Base-by-base conservation (phyloP, 495 filamentous ascomycete genomes). In the Massariosphaeria phaeospora region DNA sequence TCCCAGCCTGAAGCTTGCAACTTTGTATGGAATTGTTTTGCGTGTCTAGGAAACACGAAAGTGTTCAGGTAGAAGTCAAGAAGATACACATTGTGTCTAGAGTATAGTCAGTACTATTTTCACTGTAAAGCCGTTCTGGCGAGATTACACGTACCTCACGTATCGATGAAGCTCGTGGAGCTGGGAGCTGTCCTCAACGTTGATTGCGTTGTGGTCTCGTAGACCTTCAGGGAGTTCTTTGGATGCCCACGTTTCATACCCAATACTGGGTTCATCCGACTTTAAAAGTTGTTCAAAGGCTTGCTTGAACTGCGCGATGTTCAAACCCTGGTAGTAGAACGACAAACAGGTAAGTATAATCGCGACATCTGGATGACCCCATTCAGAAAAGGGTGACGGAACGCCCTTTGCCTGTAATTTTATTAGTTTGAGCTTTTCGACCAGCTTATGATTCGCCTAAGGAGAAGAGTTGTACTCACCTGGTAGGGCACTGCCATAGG, bases 1-100 rank as follows among this genome's bases (percentile, higher is more conserved):
- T 81, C 78, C 78, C 76, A 81, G 0, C 77, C 72, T 21, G 70
- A 77, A 2, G 76, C 72, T 47, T 78, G 74, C 11, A 81, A 52
- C 58, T 80, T 81, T 15, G 69, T 58, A n/a, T 69, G 56, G 51
- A 80, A 81, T 48, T 79, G 73, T 47, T 73, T 76, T 0, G 76
- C 75, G 44, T 81, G 72, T 8, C 31, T 44, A 0, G 78, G 78
- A 36, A 81, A 81, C 7, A 80, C 77, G 46, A 79, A 77, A 35
- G 73, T 69, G 57, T 79, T 79, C 29, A 80, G 33, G 48, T 72
- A 81, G 57, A 76, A 73, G 49, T 81, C 70, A 29, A 81, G 67
- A 0, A 74, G 72, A 0, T 56, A 52, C 0, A 65, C 52, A 12
- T 69, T 69, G 26, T 64, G n/a, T n/a, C n/a, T n/a, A 65, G 0